Conservation (phyloP, 768 basidiomycete genomes). For the Dacryopinax spathularia region DNA sequence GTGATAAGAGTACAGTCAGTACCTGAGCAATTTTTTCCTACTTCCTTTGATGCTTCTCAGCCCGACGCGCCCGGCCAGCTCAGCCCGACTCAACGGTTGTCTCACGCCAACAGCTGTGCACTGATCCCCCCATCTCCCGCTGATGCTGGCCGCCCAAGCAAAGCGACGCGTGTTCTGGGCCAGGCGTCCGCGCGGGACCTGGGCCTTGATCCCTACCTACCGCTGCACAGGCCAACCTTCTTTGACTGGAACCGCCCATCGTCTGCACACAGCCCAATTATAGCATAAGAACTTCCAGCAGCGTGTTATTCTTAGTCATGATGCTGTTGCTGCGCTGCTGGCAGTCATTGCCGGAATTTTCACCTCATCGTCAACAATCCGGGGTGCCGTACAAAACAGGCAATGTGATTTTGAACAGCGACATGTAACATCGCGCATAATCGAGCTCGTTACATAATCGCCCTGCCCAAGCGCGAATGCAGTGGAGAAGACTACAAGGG, state of each 20-base stretch:
- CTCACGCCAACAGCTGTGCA: no score
- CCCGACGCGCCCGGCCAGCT: no score
- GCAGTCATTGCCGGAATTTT: not conserved
- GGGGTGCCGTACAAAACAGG: not conserved
- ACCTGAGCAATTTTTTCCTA: no score
- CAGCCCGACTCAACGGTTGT: no score
- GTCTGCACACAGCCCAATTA: not conserved
- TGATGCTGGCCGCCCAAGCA: not conserved
- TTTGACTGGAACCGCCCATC: not conserved
- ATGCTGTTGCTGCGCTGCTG: not conserved
- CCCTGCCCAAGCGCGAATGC: not conserved
- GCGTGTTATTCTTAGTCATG: not conserved
- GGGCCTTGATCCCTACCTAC: not conserved
- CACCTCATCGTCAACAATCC: not conserved
- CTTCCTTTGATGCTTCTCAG: no score
- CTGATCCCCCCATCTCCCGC: not conserved
- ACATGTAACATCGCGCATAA: conserved; percentile 3
- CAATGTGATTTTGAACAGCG: conserved; percentile 2
- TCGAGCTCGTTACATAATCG: conserved; percentile 1
- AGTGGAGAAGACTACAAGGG: not conserved
- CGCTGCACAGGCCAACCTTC: not conserved
- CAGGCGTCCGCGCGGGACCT: not conserved
- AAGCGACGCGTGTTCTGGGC: not conserved
- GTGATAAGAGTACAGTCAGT: no score
- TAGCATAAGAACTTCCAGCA: not conserved